phyloP scores from a whole-genome alignment of 352 stramenopile species.

The Vaucheria bursata region DNA sequence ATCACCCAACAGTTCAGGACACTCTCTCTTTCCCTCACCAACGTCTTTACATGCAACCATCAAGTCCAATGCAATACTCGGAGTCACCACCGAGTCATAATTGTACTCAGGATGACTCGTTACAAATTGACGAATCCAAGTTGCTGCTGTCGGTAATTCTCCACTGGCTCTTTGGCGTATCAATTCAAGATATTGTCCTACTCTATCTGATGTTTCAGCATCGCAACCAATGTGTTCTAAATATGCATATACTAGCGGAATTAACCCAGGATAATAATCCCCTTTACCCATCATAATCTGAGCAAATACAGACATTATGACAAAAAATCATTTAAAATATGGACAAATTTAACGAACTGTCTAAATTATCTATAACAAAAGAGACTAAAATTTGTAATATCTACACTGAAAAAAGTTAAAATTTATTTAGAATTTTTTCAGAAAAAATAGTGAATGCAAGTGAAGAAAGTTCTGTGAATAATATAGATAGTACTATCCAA shows the following conservation, averaged over 20 bases:
- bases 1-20: constrained; percentile 2
- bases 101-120: constrained; percentile 83
- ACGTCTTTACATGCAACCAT: background rate
- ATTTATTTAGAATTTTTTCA: too few species aligned
- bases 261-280: constrained; percentile 91
- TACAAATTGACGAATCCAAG: constrained; percentile 93
- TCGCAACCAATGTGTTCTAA: constrained; percentile 89
- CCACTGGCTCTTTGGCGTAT: constrained; percentile 86
- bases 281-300: constrained; percentile 77
- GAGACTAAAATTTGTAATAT: background rate
- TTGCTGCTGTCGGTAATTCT: constrained; percentile 87
- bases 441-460: too few species aligned
- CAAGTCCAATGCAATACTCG: background rate
- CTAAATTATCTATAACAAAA: too few species aligned
- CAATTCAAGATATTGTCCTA: constrained; percentile 64
- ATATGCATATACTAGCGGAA: constrained; percentile 91
- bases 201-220: constrained; percentile 28
- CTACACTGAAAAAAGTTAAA: too few species aligned
- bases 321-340: too few species aligned
- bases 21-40: background rate
- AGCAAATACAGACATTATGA: constrained; percentile 90
- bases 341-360: too few species aligned
- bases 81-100: constrained; percentile 47
- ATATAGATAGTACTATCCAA: too few species aligned
- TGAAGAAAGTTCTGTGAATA: too few species aligned